Base-by-base conservation (phyloP, 805 yeast species). In the Candida orba region DNA sequence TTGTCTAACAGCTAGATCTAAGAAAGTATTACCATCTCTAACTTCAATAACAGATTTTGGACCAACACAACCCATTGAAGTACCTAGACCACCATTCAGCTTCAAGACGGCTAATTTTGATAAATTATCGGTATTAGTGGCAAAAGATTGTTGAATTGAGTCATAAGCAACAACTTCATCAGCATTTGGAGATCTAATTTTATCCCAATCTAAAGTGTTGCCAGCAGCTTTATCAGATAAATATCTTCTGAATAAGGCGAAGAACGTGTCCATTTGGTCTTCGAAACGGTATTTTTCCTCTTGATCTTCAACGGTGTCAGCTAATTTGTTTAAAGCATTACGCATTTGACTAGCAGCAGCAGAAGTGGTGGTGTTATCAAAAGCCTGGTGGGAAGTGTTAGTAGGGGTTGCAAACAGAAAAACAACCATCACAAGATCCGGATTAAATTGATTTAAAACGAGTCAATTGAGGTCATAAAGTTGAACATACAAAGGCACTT, bases 11-110 rank as follows among this genome's bases (percentile, higher is more conserved):
- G 96, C 76, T 56, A 93, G 77, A 66, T 93, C 99, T 64, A 93
- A 75, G 66, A 93, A 93, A 35, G 97, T 85, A 76, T 93, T 95
- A 49, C 98, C 98, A 58, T 93, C 99, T 67, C 99, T 85, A 39
- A 93, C 99, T 72, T 93, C 99, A 63, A 93, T 93, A 53, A 93
- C 95, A 24, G 96, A 86, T 68, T 90, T 90, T 52, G 99, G 99
- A 46, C 99, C 99, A 50, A 93, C 97, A 72, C 99, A 93, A 46
- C 99, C 99, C 99, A 93, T 93, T 9, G 98, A 91, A 18, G 99
- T 93, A 62, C 99, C 99, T 56, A 93, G 75, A 36, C 99, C 99
- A 73, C 99, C 99, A 64, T 93, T 93, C 64, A 93, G 77, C 71
- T 93, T 93, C 66, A 93, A 75, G 35, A 93, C 99, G 8, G 97